Conservation (phyloP, 2,329 filamentous ascomycete genomes). For the Epicoccum sorghinum region DNA sequence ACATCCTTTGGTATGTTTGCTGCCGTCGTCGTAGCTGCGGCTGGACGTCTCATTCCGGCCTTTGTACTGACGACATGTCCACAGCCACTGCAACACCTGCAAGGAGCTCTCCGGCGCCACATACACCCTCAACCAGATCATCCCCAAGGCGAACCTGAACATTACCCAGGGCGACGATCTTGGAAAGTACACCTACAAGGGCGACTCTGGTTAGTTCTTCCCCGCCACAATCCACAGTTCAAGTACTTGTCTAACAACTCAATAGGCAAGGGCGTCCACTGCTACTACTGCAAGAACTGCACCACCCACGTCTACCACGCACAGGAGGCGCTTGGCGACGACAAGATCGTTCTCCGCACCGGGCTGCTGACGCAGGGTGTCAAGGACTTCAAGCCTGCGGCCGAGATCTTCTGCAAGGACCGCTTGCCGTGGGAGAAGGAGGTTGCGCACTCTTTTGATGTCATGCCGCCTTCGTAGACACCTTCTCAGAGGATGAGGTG, state of each 20-base stretch:
- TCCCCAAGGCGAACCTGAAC: conserved; percentile 56
- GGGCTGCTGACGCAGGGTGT: conserved; percentile 54
- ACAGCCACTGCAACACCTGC: conserved; percentile 64
- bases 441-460: conserved; percentile 52
- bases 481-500: no score
- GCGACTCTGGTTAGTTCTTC: conserved; percentile 55
- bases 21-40: background rate
- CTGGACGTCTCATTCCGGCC: background rate
- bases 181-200: conserved; percentile 62
- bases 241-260: background rate
- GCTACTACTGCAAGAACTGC: conserved; percentile 65
- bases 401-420: conserved; percentile 63
- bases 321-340: conserved; percentile 57
- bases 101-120: conserved; percentile 58
- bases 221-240: background rate
- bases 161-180: conserved; percentile 58
- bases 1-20: conserved; percentile 53
- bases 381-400: conserved; percentile 56
- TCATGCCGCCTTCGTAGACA: conserved; percentile 46
- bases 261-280: conserved; percentile 60
- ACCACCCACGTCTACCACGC: conserved; percentile 63
- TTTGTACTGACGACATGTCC: background rate
- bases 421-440: conserved; percentile 59
- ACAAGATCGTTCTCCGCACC: conserved; percentile 61
- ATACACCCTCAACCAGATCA: conserved; percentile 62